phyloP scores from a whole-genome alignment of 768 basidiomycete genomes.

The Mycena galopus region DNA sequence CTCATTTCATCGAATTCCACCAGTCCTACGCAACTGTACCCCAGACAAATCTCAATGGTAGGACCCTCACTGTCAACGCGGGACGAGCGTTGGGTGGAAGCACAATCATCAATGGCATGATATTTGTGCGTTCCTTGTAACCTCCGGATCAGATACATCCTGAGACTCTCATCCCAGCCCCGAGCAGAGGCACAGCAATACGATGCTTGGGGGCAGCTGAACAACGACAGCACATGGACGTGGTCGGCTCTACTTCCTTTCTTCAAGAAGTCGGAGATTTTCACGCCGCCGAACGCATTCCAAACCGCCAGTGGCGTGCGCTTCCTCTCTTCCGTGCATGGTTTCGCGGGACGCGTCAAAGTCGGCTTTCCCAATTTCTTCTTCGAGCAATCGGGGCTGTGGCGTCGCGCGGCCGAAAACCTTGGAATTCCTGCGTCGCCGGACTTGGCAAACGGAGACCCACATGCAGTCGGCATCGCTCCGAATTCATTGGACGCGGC shows the following conservation, averaged over 20 bases:
- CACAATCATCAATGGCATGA: slow-evolving; percentile 67
- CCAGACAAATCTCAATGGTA: slow-evolving; percentile 56
- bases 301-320: slow-evolving; percentile 44
- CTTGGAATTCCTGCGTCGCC: slow-evolving; percentile 42
- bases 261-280: slow-evolving; percentile 69
- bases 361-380: slow-evolving; percentile 50
- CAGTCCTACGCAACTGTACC: slow-evolving; percentile 57
- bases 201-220: slow-evolving; percentile 48
- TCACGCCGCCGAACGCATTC: slow-evolving; percentile 59
- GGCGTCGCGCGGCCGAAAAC: slow-evolving; percentile 40
- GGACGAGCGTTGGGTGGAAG: slow-evolving; percentile 71
- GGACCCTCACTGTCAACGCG: slow-evolving; percentile 49
- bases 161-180: slow-evolving; percentile 36
- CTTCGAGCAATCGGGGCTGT: slow-evolving; percentile 46
- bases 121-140: slow-evolving; percentile 42
- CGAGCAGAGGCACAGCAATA: slow-evolving; percentile 51
- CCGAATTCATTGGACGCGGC: slow-evolving; percentile 46
- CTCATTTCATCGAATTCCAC: background rate
- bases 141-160: background rate
- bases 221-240: slow-evolving; percentile 45
- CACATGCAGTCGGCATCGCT: slow-evolving; percentile 47
- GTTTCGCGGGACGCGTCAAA: slow-evolving; percentile 45
- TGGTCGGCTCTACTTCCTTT: slow-evolving; percentile 59
- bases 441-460: slow-evolving; percentile 45
- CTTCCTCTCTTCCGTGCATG: slow-evolving; percentile 43